Evolutionary conservation across 179 eudicot genomes (phyloP).

Genomic region (Beta lomatogona): DNA sequence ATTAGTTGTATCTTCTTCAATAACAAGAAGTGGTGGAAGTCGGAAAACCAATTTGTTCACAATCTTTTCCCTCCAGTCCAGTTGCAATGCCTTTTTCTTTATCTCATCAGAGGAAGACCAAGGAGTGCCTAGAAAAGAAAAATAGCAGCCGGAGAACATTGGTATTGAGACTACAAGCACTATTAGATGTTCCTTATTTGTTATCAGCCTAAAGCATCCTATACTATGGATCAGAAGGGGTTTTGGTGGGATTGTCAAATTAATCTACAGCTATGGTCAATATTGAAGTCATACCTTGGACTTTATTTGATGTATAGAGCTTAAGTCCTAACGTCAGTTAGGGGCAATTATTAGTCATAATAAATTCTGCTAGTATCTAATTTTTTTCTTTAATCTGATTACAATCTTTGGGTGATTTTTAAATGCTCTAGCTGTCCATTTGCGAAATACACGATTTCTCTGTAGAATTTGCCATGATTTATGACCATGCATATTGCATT

Average conservation of each 20-base stretch:
- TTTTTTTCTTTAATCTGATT: background rate
- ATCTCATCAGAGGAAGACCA: background rate
- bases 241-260: background rate
- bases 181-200: background rate
- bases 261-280: background rate
- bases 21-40: background rate
- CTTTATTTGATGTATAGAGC: background rate
- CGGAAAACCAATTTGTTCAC: background rate
- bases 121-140: background rate
- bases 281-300: background rate
- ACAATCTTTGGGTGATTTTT: background rate
- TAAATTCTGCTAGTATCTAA: background rate
- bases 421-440: slow-evolving; percentile 4
- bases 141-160: background rate
- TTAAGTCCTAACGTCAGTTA: background rate
- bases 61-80: background rate
- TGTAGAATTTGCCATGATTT: background rate
- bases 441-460: background rate
- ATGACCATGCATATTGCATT: background rate
- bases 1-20: background rate
- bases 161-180: background rate
- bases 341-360: background rate
- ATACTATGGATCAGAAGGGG: background rate
- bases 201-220: background rate
- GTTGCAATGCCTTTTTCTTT: background rate